These are phyloP conservation scores for Ascocoryne sarcoides DNA, from an alignment of 2,329 filamentous ascomycete genomes.

Conservation along the genomic window DNA sequence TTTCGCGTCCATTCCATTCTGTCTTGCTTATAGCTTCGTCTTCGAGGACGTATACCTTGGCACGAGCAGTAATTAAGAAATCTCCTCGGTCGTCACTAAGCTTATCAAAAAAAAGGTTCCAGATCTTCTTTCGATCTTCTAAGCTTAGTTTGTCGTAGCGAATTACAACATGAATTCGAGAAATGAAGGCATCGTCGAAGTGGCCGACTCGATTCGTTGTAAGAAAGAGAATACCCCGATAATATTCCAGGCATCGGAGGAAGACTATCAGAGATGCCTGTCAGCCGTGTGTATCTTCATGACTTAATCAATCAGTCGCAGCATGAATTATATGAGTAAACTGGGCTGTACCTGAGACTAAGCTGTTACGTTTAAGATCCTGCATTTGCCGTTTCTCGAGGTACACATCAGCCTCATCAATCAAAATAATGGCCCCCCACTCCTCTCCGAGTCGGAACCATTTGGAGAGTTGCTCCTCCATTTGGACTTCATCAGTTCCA, in stretches of 20 bases:
- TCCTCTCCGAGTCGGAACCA: slow-evolving; percentile 39
- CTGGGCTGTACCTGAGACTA: slow-evolving; percentile 23
- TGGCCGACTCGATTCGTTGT: slow-evolving; percentile 34
- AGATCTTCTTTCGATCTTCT: slow-evolving; percentile 24
- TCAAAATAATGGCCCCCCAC: slow-evolving; percentile 43
- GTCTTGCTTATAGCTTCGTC: slow-evolving; percentile 14
- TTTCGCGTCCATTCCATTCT: slow-evolving; percentile 24
- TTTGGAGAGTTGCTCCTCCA: slow-evolving; percentile 40
- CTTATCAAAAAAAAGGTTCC: slow-evolving; percentile 21
- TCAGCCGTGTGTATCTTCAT: neutral
- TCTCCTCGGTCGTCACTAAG: slow-evolving; percentile 14
- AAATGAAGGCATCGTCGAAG: slow-evolving; percentile 34
- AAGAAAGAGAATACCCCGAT: slow-evolving; percentile 34
- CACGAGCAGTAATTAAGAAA: slow-evolving; percentile 7
- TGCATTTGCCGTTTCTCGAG: slow-evolving; percentile 26
- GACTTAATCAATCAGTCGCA: no score
- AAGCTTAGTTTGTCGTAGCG: slow-evolving; percentile 24
- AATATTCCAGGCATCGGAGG: slow-evolving; percentile 35
- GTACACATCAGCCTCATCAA: slow-evolving; percentile 47
- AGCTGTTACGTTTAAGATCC: slow-evolving; percentile 29
- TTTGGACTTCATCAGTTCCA: slow-evolving; percentile 35
- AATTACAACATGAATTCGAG: slow-evolving; percentile 30
- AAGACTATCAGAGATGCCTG: slow-evolving; percentile 20
- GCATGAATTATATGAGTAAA: neutral
- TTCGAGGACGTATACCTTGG: slow-evolving; percentile 15